Evolutionary conservation across 139 green algal genomes (phyloP).

Genomic region (Tetradesmus obliquus): DNA sequence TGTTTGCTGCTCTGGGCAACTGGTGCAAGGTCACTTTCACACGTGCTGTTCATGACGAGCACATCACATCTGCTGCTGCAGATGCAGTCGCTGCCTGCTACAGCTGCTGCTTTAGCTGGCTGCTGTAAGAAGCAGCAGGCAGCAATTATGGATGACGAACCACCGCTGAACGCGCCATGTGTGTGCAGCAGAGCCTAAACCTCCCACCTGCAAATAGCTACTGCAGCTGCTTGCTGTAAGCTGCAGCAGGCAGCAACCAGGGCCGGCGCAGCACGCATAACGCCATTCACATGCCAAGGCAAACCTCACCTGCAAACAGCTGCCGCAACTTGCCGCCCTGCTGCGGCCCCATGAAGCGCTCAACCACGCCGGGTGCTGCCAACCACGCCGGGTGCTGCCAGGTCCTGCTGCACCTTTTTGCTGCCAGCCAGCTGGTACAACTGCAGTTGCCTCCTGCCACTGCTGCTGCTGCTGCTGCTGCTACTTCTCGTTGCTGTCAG

Average conservation of each 20-base stretch:
- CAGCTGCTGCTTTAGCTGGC: neutral
- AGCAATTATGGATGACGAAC: no score
- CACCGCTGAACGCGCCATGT: no score
- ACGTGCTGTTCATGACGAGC: no score
- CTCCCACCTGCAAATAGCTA: neutral
- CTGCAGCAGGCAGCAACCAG: neutral
- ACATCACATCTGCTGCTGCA: neutral
- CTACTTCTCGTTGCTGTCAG: no score
- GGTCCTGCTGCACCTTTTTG: constrained; percentile 96
- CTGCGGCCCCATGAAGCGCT: constrained; percentile 65
- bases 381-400: constrained; percentile 56
- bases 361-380: constrained; percentile 64
- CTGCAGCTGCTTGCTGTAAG: neutral
- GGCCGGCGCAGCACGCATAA: neutral
- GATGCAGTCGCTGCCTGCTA: neutral
- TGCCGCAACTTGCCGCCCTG: constrained; percentile 68
- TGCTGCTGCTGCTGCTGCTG: no score
- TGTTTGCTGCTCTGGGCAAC: no score
- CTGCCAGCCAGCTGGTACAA: constrained; percentile 92
- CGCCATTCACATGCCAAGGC: neutral
- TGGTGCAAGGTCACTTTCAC: no score
- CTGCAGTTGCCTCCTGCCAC: neutral
- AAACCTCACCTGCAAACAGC: constrained; percentile 84
- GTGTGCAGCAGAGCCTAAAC: no score
- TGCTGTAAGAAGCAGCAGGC: neutral